Percentiles rank a stretch among this genome's conserved stretches.
These are phyloP conservation scores for Haematococcus sp. DNA, from an alignment of 139 green algal genomes.

Conservation along the genomic window DNA sequence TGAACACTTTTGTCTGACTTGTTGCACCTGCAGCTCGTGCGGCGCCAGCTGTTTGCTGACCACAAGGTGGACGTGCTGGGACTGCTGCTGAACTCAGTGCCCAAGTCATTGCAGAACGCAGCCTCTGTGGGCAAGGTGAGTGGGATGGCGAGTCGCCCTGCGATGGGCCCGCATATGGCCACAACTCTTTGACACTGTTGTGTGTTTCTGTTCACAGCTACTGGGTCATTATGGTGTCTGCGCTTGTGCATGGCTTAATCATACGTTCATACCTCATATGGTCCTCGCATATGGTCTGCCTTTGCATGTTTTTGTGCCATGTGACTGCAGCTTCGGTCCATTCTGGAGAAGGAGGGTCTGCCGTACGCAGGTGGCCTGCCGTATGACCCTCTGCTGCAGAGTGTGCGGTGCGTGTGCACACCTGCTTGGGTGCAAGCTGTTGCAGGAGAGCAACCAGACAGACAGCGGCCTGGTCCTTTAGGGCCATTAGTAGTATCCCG, in stretches of 20 bases:
- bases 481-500: too few relatives aligned
- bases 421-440: not conserved
- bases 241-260: too few relatives aligned
- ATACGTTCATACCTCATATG: too few relatives aligned
- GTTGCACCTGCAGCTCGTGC: slow-evolving; percentile 18
- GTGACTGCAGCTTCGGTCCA: slow-evolving; percentile 3
- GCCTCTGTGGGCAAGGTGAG: not conserved
- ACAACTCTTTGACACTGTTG: too few relatives aligned
- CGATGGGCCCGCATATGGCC: too few relatives aligned
- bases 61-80: slow-evolving; percentile 54
- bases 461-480: too few relatives aligned
- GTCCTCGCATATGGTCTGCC: too few relatives aligned
- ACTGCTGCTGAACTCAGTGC: slow-evolving; percentile 64
- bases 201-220: too few relatives aligned
- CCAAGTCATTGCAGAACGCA: not conserved
- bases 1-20: too few relatives aligned
- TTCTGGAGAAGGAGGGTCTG: slow-evolving; percentile 34
- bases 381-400: slow-evolving; percentile 46
- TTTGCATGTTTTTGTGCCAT: too few relatives aligned
- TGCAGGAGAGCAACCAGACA: not conserved
- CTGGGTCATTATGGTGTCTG: too few relatives aligned
- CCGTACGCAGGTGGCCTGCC: slow-evolving; percentile 62
- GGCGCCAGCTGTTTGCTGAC: slow-evolving; percentile 37
- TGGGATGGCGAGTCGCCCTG: not conserved
- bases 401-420: slow-evolving; percentile 32